Percentiles rank a stretch among this genome's conserved stretches.
These are phyloP conservation scores for Chenopodium suecicum DNA, from an alignment of 148 eudicot species.

Conservation along the genomic window DNA sequence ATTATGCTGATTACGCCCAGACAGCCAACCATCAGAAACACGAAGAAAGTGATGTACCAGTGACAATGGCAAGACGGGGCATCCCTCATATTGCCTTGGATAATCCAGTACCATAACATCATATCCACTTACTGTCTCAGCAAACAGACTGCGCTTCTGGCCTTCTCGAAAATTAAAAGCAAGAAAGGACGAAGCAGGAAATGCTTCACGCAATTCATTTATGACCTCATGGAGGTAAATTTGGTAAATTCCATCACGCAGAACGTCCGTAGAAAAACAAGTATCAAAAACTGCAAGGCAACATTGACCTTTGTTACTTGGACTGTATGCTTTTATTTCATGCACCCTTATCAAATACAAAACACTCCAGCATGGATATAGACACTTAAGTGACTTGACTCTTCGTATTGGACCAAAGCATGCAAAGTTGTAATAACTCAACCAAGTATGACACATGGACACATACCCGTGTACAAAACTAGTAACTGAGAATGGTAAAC, in stretches of 20 bases:
- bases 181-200: slow-evolving; percentile 89
- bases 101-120: slow-evolving; percentile 94
- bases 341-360: background rate
- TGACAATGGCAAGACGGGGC: slow-evolving; percentile 89
- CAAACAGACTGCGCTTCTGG: slow-evolving; percentile 88
- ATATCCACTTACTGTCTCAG: slow-evolving; percentile 80
- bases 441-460: background rate
- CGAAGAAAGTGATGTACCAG: slow-evolving; percentile 91
- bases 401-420: background rate
- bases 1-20: slow-evolving; percentile 71
- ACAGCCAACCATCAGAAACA: slow-evolving; percentile 89
- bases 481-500: background rate
- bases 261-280: slow-evolving; percentile 93
- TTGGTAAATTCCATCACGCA: slow-evolving; percentile 86
- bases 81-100: slow-evolving; percentile 97
- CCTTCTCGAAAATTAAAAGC: slow-evolving; percentile 98
- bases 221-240: slow-evolving; percentile 85
- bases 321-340: background rate
- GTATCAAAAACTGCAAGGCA: slow-evolving; percentile 91
- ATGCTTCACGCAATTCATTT: slow-evolving; percentile 77
- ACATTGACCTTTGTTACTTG: slow-evolving; percentile 7
- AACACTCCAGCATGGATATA: background rate
- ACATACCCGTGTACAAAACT: background rate
- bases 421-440: background rate
- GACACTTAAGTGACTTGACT: background rate